A percentile compares a stretch with the other conserved stretches of the same genome.
phyloP scores from a whole-genome alignment of 2,329 filamentous ascomycete species.

The Didymellaceae sp. region DNA sequence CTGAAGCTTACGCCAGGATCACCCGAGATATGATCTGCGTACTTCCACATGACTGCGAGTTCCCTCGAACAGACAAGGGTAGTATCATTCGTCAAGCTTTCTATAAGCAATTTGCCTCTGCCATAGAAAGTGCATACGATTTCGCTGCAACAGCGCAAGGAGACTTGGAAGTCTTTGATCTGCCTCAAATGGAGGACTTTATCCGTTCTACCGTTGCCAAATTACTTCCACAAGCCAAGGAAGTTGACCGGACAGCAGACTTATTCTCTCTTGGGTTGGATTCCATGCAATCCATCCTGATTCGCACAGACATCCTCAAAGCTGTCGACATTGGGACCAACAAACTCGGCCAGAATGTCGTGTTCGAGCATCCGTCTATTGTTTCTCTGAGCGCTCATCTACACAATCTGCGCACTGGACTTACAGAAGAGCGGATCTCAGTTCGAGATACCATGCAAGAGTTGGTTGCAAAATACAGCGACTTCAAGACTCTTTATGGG shows the following conservation, averaged over 20 bases:
- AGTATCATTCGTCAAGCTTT: slow-evolving; percentile 62
- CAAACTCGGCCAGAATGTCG: slow-evolving; percentile 61
- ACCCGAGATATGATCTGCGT: slow-evolving; percentile 61
- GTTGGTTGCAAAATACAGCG: slow-evolving; percentile 54
- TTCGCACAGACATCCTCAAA: slow-evolving; percentile 60
- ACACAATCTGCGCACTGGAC: slow-evolving; percentile 50
- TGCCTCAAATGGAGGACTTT: slow-evolving; percentile 39
- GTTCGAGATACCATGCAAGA: slow-evolving; percentile 53
- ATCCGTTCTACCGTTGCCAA: slow-evolving; percentile 23
- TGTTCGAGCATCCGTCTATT: slow-evolving; percentile 64
- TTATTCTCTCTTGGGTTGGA: slow-evolving; percentile 67
- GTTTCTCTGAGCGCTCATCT: slow-evolving; percentile 55
- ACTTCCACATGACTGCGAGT: slow-evolving; percentile 54
- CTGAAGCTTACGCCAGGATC: slow-evolving; percentile 61
- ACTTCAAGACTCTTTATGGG: slow-evolving; percentile 38
- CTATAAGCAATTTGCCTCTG: slow-evolving; percentile 56
- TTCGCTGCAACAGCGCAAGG: slow-evolving; percentile 13
- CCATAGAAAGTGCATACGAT: slow-evolving; percentile 57
- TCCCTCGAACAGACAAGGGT: slow-evolving; percentile 63
- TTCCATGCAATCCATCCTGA: slow-evolving; percentile 64
- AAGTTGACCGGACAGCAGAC: slow-evolving; percentile 53
- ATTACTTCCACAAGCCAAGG: slow-evolving; percentile 17
- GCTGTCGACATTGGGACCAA: slow-evolving; percentile 56
- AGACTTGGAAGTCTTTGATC: slow-evolving; percentile 26
- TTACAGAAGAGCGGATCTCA: slow-evolving; percentile 38